phyloP scores from a whole-genome alignment of 805 yeast species.

The Hanseniaspora lindneri region DNA sequence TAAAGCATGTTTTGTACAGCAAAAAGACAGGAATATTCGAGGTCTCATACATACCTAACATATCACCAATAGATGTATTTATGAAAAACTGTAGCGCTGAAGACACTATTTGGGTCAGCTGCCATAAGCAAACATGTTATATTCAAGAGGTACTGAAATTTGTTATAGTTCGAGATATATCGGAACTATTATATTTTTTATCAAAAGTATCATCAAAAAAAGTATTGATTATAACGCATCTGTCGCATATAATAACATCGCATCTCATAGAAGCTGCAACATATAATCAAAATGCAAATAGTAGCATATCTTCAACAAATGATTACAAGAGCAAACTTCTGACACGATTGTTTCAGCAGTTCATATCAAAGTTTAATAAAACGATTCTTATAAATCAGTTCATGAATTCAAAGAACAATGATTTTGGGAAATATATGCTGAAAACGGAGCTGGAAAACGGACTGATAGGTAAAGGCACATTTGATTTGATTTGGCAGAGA shows the following conservation, averaged over 20 bases:
- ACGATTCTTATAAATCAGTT: conserved; percentile 6
- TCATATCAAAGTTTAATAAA: background rate
- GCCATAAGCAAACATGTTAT: conserved; percentile 2
- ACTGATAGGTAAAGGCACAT: conserved; percentile 9
- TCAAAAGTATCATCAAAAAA: background rate
- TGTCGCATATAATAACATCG: conserved; percentile 4
- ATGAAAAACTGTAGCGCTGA: background rate
- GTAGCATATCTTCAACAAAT: background rate
- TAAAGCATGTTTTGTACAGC: background rate
- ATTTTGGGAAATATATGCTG: conserved; percentile 3
- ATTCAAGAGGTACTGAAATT: background rate
- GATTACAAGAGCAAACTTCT: conserved; percentile 5
- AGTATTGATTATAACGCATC: background rate
- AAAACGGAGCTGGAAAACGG: conserved; percentile 14
- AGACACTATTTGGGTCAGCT: conserved; percentile 8
- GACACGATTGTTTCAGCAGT: background rate
- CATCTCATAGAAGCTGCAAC: conserved; percentile 1
- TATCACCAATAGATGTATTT: conserved; percentile 7
- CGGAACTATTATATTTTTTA: background rate
- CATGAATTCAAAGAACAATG: conserved; percentile 8
- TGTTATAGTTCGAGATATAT: background rate
- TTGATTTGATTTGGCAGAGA: conserved; percentile 14
- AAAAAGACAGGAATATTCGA: conserved; percentile 7
- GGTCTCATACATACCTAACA: conserved; percentile 9
- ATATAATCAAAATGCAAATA: background rate